Conservation (phyloP, 116 monocot genomes). For the Zostera marina region DNA sequence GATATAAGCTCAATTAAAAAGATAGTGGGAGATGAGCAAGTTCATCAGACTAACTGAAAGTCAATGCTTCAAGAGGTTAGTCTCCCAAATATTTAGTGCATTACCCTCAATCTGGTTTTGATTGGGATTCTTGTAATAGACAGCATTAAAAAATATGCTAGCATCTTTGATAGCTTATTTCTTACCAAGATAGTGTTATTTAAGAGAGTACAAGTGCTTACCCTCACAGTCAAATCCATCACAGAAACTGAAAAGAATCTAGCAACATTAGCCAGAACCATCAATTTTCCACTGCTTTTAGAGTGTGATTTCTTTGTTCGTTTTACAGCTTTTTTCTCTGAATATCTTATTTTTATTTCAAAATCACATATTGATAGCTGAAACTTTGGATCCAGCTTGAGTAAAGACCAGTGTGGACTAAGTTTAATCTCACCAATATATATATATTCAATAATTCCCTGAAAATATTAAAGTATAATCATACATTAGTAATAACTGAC, state of each 20-base stretch:
- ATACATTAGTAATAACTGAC: neutral
- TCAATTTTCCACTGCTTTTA: slow-evolving; percentile 72
- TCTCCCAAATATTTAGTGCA: no score
- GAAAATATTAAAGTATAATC: slow-evolving; percentile 2
- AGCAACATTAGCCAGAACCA: slow-evolving; percentile 55
- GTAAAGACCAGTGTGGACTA: slow-evolving; percentile 54
- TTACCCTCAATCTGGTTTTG: no score
- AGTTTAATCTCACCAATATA: slow-evolving; percentile 75
- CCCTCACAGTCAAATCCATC: slow-evolving; percentile 83
- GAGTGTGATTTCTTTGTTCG: slow-evolving; percentile 22
- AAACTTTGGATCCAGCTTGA: slow-evolving; percentile 69
- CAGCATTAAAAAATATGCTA: no score
- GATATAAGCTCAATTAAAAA: no score
- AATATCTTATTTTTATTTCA: slow-evolving; percentile 41
- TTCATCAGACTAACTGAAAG: no score
- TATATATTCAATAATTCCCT: slow-evolving; percentile 68
- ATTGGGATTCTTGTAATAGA: no score
- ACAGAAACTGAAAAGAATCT: slow-evolving; percentile 78
- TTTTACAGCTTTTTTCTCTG: slow-evolving; percentile 21
- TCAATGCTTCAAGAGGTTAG: no score
- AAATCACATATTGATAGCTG: slow-evolving; percentile 30
- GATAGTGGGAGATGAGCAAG: no score
- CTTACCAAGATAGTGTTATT: neutral
- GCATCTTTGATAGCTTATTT: no score
- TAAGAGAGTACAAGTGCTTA: slow-evolving; percentile 9